Conservation (phyloP, 768 basidiomycete species). For the Exidia glandulosa region DNA sequence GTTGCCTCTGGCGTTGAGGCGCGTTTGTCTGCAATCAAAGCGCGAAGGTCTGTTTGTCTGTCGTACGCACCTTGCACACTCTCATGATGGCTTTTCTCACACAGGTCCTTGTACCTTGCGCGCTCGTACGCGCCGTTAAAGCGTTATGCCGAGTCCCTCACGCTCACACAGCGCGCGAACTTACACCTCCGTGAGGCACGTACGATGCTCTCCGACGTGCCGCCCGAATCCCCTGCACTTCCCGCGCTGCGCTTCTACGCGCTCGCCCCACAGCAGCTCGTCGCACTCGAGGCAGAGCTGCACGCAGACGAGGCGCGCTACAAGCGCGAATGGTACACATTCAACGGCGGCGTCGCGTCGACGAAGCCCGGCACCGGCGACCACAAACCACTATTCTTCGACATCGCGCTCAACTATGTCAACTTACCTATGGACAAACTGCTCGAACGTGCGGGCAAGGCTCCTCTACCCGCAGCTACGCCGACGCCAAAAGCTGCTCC, state of each 20-base stretch:
- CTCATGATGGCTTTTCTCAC: neutral
- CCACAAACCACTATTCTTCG: conserved; percentile 84
- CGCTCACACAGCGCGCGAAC: conserved; percentile 57
- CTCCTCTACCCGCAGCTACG: conserved; percentile 17
- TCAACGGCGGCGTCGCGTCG: conserved; percentile 38
- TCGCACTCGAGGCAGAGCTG: conserved; percentile 42
- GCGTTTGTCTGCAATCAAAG: conserved; percentile 61
- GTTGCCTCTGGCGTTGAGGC: conserved; percentile 70
- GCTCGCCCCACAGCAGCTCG: conserved; percentile 31
- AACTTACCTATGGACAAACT: conserved; percentile 75
- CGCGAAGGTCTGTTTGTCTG: conserved; percentile 44
- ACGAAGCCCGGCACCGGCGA: conserved; percentile 30
- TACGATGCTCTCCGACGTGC: conserved; percentile 38
- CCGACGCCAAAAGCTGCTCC: conserved; percentile 13
- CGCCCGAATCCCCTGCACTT: conserved; percentile 33
- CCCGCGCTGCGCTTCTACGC: conserved; percentile 40
- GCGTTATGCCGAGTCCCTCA: conserved; percentile 61
- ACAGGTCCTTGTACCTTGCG: conserved; percentile 66
- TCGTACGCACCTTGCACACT: neutral
- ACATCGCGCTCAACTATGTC: conserved; percentile 88
- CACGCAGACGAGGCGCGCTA: conserved; percentile 34
- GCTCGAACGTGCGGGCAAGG: conserved; percentile 58
- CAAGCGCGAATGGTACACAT: conserved; percentile 71
- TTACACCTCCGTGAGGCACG: conserved; percentile 67
- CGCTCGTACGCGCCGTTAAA: conserved; percentile 61